These are phyloP conservation scores for Gracilaria vermiculophylla DNA, from an alignment of 23 red algal species.

Conservation along the genomic window DNA sequence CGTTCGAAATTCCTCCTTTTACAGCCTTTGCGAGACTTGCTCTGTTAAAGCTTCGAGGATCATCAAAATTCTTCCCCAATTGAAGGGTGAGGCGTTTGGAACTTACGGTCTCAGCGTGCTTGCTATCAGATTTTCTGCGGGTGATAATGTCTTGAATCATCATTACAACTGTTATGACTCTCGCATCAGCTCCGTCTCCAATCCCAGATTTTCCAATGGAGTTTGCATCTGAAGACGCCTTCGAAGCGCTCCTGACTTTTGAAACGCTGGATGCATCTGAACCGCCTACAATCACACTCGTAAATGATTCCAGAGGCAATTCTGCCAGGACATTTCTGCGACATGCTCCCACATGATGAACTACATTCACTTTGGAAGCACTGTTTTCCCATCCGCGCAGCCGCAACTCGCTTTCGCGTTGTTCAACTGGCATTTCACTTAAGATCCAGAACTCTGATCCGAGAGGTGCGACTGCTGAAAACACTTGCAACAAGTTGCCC, in stretches of 20 bases:
- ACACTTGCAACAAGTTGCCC: constrained; percentile 62
- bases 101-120: neutral
- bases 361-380: constrained; percentile 26
- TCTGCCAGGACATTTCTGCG: constrained; percentile 53
- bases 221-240: constrained; percentile 3
- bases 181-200: constrained; percentile 49
- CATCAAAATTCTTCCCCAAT: neutral
- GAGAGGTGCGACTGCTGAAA: constrained; percentile 55
- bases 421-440: constrained; percentile 48
- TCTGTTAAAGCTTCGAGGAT: constrained; percentile 21
- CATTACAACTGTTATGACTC: constrained; percentile 68
- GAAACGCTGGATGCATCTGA: constrained; percentile 28
- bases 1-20: neutral
- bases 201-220: constrained; percentile 3
- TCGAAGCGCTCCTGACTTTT: constrained; percentile 12
- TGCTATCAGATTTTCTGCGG: constrained; percentile 4
- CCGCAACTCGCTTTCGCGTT: constrained; percentile 47
- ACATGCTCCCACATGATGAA: constrained; percentile 61
- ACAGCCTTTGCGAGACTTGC: neutral
- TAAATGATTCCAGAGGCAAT: constrained; percentile 58
- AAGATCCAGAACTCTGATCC: constrained; percentile 70
- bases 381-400: constrained; percentile 56
- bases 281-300: constrained; percentile 63
- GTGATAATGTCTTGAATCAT: constrained; percentile 67
- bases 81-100: neutral